A percentile compares a stretch with the other conserved stretches of the same genome.
Conservation (phyloP, 192 early-diverging fungal genomes). For the Podochytrium sp. region DNA sequence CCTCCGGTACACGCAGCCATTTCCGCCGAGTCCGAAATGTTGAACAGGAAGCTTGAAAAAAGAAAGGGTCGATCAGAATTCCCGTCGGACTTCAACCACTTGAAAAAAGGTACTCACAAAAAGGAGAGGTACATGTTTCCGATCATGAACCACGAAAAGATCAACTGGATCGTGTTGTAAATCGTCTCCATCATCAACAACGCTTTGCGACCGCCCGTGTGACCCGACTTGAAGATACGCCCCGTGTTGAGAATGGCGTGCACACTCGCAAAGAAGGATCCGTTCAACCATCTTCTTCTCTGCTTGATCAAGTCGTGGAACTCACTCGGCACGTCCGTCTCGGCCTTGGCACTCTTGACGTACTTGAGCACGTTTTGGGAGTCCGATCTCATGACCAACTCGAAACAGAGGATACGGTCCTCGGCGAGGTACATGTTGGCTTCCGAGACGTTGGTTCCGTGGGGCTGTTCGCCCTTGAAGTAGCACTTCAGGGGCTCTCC, state of each 20-base stretch:
- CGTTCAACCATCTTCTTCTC: slow-evolving; percentile 95
- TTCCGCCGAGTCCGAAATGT: background rate
- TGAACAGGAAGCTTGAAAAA: slow-evolving; percentile 35
- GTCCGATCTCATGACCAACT: slow-evolving; percentile 83
- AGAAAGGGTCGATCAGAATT: slow-evolving; percentile 1
- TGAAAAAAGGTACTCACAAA: slow-evolving; percentile 7
- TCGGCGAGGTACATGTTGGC: slow-evolving; percentile 93
- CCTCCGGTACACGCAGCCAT: slow-evolving; percentile 14
- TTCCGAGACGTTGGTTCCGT: slow-evolving; percentile 80
- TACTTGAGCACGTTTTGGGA: slow-evolving; percentile 83
- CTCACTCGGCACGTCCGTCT: slow-evolving; percentile 92
- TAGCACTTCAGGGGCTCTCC: slow-evolving; percentile 77
- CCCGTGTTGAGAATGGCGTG: slow-evolving; percentile 82
- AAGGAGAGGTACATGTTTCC: slow-evolving; percentile 50
- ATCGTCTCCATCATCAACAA: slow-evolving; percentile 77
- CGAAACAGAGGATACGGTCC: slow-evolving; percentile 95
- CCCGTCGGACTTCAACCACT: background rate
- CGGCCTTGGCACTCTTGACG: slow-evolving; percentile 84
- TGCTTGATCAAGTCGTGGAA: slow-evolving; percentile 95
- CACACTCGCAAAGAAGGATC: slow-evolving; percentile 91
- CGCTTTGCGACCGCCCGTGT: slow-evolving; percentile 72
- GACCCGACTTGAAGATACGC: slow-evolving; percentile 78
- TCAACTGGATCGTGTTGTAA: slow-evolving; percentile 79
- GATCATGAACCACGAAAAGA: slow-evolving; percentile 91
- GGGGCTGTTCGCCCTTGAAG: slow-evolving; percentile 91